phyloP scores from a whole-genome alignment of 345 rosid genomes.

The Linum lewisii region DNA sequence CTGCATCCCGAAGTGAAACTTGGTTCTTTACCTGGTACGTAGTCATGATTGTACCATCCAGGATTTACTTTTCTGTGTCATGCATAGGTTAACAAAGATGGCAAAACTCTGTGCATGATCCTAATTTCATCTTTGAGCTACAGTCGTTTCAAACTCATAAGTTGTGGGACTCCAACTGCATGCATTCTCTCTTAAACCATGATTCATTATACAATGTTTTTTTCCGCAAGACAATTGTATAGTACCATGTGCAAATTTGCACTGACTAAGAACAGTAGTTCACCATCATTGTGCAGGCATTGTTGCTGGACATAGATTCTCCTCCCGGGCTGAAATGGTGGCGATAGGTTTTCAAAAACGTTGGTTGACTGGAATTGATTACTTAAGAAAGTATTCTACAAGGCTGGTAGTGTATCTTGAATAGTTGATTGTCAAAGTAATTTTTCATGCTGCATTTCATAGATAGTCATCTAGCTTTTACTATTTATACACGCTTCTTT shows the following conservation, averaged over 20 bases:
- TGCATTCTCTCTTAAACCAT: not conserved
- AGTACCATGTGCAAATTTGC: not conserved
- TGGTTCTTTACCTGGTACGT: conserved; percentile 23
- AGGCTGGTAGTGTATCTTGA: conserved; percentile 16
- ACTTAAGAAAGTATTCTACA: conserved; percentile 2
- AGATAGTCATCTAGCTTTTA: not conserved
- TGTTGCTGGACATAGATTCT: conserved; percentile 25
- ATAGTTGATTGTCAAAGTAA: not conserved
- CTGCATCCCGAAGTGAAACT: conserved; percentile 9
- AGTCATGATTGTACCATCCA: not conserved
- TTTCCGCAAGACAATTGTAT: not conserved
- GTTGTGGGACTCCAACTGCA: not conserved
- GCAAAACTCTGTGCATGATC: not conserved
- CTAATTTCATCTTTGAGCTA: not conserved
- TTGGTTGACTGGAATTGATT: conserved; percentile 23
- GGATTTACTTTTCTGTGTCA: not conserved
- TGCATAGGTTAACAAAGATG: not conserved
- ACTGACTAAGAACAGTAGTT: not conserved
- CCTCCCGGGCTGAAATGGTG: conserved; percentile 27
- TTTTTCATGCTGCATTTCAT: not conserved
- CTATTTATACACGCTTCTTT: not conserved
- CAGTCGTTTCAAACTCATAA: not conserved
- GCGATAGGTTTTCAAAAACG: conserved; percentile 21
- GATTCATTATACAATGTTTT: not conserved
- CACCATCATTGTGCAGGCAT: conserved; percentile 16